Base-by-base conservation (phyloP, 2,329 filamentous ascomycete species). In the Verticillium isaacii region DNA sequence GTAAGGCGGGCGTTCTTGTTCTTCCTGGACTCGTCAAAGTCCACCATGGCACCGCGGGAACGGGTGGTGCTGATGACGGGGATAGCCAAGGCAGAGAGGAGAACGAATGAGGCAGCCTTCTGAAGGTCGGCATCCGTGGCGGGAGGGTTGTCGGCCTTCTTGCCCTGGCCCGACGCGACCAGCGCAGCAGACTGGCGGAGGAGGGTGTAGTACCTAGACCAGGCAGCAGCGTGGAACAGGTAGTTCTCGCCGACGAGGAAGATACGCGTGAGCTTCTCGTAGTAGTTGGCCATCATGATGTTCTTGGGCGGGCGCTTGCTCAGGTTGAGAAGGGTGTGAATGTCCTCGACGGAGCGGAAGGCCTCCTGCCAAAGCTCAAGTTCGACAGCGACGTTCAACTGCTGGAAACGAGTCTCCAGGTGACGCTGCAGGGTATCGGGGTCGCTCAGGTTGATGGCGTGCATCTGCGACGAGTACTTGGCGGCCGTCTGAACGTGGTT, bases 241-340 rank as follows among this genome's bases (percentile, higher is more conserved):
- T 98, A 98, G 84, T 99, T 99, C 81, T 98, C 95, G 77, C 94
- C 96, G 68, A 98, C 95, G 66, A 99, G 87, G 85, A 99, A 99
- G 76, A 99, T 99, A 67, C 93, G 89, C 50, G 95, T 97, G 62
- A 99, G 88, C 82, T 98, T 98, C 85, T 99, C 95, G 79, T 98
- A 99, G 85, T 99, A 99, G 83, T 98, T 99, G 80, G 95, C 95
- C 95, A 99, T 99, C 95, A 99, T 98, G 74, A 97, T 85, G 76
- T 97, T 97, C 89, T 98, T 98, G 60, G 95, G 90, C 45, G 93
- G 93, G 61, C 95, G 91, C 86, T 98, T 98, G 89, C 94, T 98
- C 69, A 98, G 85, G 81, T 90, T 98, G 68, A 99, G 88, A 61
- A 99, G 87, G 59, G 93, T 98, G 81, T 99, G 95, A 69, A 98